Base-by-base conservation (phyloP, 164 flowering plant genomes). In the Amborella trichopoda region DNA sequence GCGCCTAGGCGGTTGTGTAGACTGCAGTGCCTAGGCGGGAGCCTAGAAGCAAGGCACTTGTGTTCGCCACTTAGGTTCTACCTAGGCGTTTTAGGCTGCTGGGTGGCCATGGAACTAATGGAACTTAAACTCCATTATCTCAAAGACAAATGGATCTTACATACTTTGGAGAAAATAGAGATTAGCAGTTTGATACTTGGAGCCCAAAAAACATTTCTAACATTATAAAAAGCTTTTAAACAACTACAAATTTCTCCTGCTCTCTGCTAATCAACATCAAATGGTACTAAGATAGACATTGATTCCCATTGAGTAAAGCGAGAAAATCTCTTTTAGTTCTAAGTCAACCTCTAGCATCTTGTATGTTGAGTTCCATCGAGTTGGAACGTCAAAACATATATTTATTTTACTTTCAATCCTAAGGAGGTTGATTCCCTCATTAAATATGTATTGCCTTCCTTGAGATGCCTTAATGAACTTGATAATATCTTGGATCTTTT, bases 331-430 rank as follows among this genome's bases (percentile, higher is more conserved):
- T 63, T 74, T 89, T 54, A 72, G 62, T 57, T 89, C 97, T 3
- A 69, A 62, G 43, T 94, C 89, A 46, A 84, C 80, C 40, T 68
- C 57, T 49, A 86, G 60, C 95, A 86, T 83, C 36, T 75, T 68
- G 64, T 78, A 81, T 6, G 97, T 85, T 17, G 94, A 74, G 73
- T 85, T 76, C 97, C 97, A 89, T 41, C 70, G 68, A 32, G 64
- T 72, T 52, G 65, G 78, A 53, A 78, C 72, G 70, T 91, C 99
- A 20, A 86, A 66, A 23, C 55, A 58, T 0, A 86, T 67, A 44
- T 25, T 55, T 68, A 66, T 86, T 16, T 71, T 64, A 56, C 80
- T 78, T 2, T 80, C 70, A 9, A 86, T 82, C 49, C 83, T 89
- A 62, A 83, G 87, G 32, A 80, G 80, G 26, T 86, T 71, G 66